Evolutionary conservation across 225 moss, liverwort and hornwort species (phyloP).

Genomic region (Marchantia polymorpha): DNA sequence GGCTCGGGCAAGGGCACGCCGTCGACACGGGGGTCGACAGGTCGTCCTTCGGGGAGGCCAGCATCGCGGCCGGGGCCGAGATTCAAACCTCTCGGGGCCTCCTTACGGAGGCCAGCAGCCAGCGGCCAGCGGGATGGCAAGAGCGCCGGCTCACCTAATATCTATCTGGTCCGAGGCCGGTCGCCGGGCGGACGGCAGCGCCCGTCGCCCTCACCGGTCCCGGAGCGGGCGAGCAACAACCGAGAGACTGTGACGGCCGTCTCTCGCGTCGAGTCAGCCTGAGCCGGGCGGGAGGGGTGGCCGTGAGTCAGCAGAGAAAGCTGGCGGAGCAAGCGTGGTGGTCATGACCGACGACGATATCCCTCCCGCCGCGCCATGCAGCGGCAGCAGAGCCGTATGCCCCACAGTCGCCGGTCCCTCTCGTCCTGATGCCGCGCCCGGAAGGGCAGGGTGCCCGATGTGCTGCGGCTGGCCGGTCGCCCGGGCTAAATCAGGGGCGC

Average conservation of each 20-base stretch:
- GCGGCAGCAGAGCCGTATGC: background rate
- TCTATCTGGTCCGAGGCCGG: background rate
- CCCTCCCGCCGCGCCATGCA: background rate
- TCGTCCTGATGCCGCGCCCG: background rate
- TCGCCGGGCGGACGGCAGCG: conserved; percentile 5
- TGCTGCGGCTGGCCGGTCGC: background rate
- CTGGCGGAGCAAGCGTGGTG: conserved; percentile 3
- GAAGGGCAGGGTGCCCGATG: background rate
- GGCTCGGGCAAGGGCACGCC: background rate
- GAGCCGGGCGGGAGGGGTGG: background rate
- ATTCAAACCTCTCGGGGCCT: background rate
- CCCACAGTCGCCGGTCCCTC: background rate
- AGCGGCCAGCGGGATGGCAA: background rate
- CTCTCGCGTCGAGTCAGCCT: conserved; percentile 2
- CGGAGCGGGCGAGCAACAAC: background rate
- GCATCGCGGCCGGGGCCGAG: background rate
- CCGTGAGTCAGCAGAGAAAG: conserved; percentile 4
- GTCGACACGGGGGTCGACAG: background rate
- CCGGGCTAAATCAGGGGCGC: background rate
- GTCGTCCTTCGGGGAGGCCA: background rate
- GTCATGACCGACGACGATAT: background rate
- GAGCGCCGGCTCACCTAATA: background rate
- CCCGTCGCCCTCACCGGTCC: background rate
- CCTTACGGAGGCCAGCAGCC: background rate
- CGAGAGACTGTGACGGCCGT: background rate